Evolutionary conservation across 2,329 filamentous ascomycete species (phyloP).

Genomic region (Aspergillus novoparasiticus): DNA sequence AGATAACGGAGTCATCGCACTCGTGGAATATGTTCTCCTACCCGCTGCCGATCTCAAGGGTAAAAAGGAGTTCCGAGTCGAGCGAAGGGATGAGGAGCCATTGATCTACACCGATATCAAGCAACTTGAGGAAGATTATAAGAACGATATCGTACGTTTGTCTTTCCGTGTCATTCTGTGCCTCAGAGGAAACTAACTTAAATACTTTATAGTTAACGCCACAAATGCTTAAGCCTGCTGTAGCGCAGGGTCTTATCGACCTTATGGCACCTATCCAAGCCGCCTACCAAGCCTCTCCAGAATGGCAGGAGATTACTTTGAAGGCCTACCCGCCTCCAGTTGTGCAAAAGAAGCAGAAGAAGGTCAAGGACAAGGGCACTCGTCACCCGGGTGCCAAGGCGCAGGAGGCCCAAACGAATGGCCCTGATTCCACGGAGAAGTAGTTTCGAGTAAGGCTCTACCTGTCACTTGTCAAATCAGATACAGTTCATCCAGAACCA

Average conservation of each 20-base stretch:
- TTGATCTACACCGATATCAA: conserved; percentile 77
- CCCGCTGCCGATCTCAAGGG: conserved; percentile 58
- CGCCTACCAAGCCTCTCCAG: conserved; percentile 68
- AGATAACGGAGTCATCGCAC: conserved; percentile 82
- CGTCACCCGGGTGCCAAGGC: conserved; percentile 41
- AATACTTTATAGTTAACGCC: conserved; percentile 67
- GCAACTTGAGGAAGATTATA: conserved; percentile 78
- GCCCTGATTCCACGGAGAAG: not conserved
- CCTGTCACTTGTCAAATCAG: not conserved
- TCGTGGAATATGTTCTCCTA: conserved; percentile 84
- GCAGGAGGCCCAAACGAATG: conserved; percentile 32
- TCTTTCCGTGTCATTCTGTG: not conserved
- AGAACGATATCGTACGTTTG: conserved; percentile 69
- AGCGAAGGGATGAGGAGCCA: conserved; percentile 68
- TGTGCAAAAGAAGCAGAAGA: conserved; percentile 71
- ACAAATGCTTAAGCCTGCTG: conserved; percentile 83
- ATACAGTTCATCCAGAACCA: not conserved
- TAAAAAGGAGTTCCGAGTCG: conserved; percentile 67
- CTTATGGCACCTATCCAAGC: conserved; percentile 77
- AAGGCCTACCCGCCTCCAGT: conserved; percentile 79
- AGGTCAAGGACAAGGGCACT: conserved; percentile 74
- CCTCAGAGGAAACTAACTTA: conserved; percentile 11
- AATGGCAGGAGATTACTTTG: conserved; percentile 77
- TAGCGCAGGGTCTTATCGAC: conserved; percentile 70
- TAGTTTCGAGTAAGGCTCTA: not conserved